Evolutionary conservation across 805 yeast genomes (phyloP), one percentile per base, ranked within the genome.

Genomic region (Nakazawaea sp.): DNA sequence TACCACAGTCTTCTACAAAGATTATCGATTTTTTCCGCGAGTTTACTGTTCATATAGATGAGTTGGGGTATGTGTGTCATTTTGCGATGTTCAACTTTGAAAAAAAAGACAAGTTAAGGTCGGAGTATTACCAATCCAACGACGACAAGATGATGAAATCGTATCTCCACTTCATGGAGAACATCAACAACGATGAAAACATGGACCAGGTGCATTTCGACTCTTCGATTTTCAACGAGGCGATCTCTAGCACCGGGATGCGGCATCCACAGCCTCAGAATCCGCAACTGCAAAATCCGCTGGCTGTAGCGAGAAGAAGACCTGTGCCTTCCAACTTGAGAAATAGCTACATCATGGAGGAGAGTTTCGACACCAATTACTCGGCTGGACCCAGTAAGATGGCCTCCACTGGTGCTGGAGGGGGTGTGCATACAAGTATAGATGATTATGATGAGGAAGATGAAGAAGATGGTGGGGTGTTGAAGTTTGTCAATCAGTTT

Each of bases 111-210:
- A 58, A 56, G 37, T 39, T 61, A 42, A 40, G 58, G 45, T 52
- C 60, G 29, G 61, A 66, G 29, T 68, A 70, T 44, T 66, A 67
- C 40, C 48, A 68, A 2, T 67, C 74, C 0, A 75, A 75, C 40
- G 92, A 88, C 49, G 88, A 80, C 44, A 89, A 90, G 54, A 89
- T 90, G 96, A 75, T 86, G 60, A 86, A 86, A 49, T 86, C 96
- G 1, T 89, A 87, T 55, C 64, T 89, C 61, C 80, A 87, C 55
- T 89, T 89, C 53, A 61, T 88, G 49, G 95, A 88, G 10, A 20
- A 30, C 16, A 43, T 34, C 33, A 36, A 33, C 27, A 38, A 30
- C 18, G 38, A 41, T n/a, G 36, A 50, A 5, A 43, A 38, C 17
- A 16, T 27, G 27, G 31, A 32, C 10, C 35, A 35, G 10, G 16